Base-by-base conservation (phyloP, 2,329 filamentous ascomycete genomes). In the Colletotrichum destructivum region DNA sequence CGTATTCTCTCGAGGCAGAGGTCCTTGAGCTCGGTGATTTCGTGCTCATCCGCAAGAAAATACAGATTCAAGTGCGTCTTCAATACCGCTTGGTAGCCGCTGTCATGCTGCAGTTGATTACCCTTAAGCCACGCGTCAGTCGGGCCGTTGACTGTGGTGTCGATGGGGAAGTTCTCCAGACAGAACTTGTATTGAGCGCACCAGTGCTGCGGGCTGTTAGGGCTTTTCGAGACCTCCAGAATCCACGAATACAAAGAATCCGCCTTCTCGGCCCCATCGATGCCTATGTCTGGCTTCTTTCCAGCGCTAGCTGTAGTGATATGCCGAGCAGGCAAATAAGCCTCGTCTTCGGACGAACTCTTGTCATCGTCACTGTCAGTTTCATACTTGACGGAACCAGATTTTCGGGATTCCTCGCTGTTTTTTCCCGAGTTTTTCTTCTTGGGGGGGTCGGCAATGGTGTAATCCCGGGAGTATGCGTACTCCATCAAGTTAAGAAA, bases 401-500 rank as follows among this genome's bases (percentile, higher is more conserved):
- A 38, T 40, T 12, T 12, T 2, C 6, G 31, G 31, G 0, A 35
- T 35, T 35, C 31, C 31, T 1, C 31, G 31, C 31, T 35, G 31
- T 35, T 35, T 9, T 9, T 9, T 18, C 16, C 38, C 3, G 15
- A 15, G 9, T 7, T 51, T 6, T 15, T 35, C 21, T 4, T 35
- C 16, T 23, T 49, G 5, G 44, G 12, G 26, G 21, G 26, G 1
- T 11, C 4, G 46, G 59, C 26, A 2, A 38, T 15, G 3, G 11
- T 38, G 44, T 61, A 61, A 7, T 61, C 26, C 18, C 26, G 12
- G 7, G 18, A 49, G 18, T 61, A 61, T 15, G 59, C 59, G 26
- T 49, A 61, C 26, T 61, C 59, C 59, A 49, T 49, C 59, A 61
- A 38, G 26, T 61, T 61, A 7, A 61, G 2, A 49, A 49, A 61